Evolutionary conservation across 2,329 filamentous ascomycete species (phyloP), one percentile per base, ranked within the genome.

Genomic region (Thielaviopsis populi): DNA sequence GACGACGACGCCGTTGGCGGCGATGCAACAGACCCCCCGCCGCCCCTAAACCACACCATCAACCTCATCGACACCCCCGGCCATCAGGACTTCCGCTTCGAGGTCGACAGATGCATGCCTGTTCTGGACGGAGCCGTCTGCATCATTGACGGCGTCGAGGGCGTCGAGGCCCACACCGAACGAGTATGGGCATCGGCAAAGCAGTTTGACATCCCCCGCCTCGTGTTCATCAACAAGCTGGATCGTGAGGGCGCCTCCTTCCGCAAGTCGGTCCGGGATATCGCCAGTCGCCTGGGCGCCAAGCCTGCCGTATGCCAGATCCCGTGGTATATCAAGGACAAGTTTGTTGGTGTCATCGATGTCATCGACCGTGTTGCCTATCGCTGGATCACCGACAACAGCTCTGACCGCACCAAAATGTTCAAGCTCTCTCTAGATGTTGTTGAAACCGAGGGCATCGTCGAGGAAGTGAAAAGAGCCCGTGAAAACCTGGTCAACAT

Each of bases 41-140:
- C 1, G 1, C 59, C 59, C 19, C 27, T 46, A 17, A 46, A 43
- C 19, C 48, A 61, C 54, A 88, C 85, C 4, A 85, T 96, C 73
- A 96, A 96, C 71, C 77, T 96, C 1, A 97, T 99, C 66, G 94
- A 99, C 72, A 97, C 94, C 0, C 94, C 94, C 1, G 94, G 94
- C 1, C 94, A 99, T 71, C 91, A 95, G 24, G 94, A 99, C 73
- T 99, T 99, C 70, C 91, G 92, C 0, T 97, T 97, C 70, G 94
- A 99, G 73, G 94, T 97, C 1, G 82, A 96, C 68, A 84, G 94
- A 13, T 97, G 92, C 40, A 78, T 97, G 6, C 85, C 90, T 22
- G 87, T 96, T 41, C 80, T 96, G 0, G 91, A 96, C 71, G 91
- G 91, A 4, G 90, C 90, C 1, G 86, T 96, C n/a, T 95, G 90